Evolutionary conservation across 257 asterid genomes (phyloP).

Genomic region (Fraxinus pennsylvanica): DNA sequence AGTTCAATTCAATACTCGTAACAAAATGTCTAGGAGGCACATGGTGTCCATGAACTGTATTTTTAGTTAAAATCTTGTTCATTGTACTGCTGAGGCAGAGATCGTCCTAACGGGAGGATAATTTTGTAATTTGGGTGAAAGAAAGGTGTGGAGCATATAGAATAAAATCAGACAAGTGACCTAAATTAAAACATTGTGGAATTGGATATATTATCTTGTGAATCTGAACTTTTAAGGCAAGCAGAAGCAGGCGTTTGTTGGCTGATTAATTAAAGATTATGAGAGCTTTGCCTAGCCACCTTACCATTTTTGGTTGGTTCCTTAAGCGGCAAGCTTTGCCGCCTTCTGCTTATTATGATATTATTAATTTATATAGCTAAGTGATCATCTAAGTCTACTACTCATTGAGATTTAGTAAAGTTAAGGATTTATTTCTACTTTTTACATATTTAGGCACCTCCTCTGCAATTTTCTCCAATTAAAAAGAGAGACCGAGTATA

Average conservation of each 20-base stretch:
- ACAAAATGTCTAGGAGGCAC: not conserved
- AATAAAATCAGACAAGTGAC: constrained; percentile 4
- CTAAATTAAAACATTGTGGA: constrained; percentile 8
- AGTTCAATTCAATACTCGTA: not conserved
- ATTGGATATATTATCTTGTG: constrained; percentile 30
- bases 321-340: constrained; percentile 20
- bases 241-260: constrained; percentile 29
- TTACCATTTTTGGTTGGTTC: constrained; percentile 26
- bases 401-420: no score
- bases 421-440: no score
- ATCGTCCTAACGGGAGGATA: no score
- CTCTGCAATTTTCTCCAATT: no score
- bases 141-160: constrained; percentile 8
- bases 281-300: constrained; percentile 19
- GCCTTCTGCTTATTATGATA: not conserved
- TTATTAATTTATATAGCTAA: no score
- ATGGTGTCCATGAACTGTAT: no score
- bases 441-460: no score
- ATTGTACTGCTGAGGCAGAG: no score
- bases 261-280: not conserved
- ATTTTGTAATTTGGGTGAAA: not conserved
- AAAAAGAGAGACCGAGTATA: no score
- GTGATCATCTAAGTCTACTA: no score
- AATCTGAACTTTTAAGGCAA: constrained; percentile 44
- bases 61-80: no score